phyloP scores from a whole-genome alignment of 257 asterid genomes.

The Solanum sparsipilum region DNA sequence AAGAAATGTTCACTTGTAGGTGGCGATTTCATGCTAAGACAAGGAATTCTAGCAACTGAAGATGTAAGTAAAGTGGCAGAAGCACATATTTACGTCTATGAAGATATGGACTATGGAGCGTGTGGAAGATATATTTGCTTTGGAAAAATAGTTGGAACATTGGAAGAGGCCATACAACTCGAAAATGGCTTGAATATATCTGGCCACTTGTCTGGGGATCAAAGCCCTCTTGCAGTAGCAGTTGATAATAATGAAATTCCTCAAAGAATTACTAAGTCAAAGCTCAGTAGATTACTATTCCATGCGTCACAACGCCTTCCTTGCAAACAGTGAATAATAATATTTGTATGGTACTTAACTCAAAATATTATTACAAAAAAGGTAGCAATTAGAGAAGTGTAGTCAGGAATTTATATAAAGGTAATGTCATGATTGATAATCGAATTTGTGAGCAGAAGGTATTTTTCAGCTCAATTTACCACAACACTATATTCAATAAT shows the following conservation, averaged over 20 bases:
- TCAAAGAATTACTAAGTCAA: not conserved
- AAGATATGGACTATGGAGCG: conserved; percentile 24
- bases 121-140: conserved; percentile 20
- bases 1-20: not conserved
- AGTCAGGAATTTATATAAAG: not conserved
- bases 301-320: not conserved
- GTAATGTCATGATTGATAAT: not conserved
- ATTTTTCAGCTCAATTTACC: too few relatives aligned
- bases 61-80: conserved; percentile 15
- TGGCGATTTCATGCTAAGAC: conserved; percentile 10
- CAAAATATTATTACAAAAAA: not conserved
- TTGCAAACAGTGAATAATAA: conserved; percentile 1
- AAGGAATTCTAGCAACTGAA: conserved; percentile 14
- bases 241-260: not conserved
- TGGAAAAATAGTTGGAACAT: conserved; percentile 6
- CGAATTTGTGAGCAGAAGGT: too few relatives aligned
- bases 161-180: conserved; percentile 12
- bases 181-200: conserved; percentile 12
- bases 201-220: conserved; percentile 8
- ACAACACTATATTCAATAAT: too few relatives aligned
- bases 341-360: not conserved
- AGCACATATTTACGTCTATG: conserved; percentile 11
- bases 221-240: not conserved
- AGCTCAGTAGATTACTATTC: conserved; percentile 6
- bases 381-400: not conserved